Base-by-base conservation (phyloP, 1,139 yeast genomes). In the Geotrichum bryndzae region DNA sequence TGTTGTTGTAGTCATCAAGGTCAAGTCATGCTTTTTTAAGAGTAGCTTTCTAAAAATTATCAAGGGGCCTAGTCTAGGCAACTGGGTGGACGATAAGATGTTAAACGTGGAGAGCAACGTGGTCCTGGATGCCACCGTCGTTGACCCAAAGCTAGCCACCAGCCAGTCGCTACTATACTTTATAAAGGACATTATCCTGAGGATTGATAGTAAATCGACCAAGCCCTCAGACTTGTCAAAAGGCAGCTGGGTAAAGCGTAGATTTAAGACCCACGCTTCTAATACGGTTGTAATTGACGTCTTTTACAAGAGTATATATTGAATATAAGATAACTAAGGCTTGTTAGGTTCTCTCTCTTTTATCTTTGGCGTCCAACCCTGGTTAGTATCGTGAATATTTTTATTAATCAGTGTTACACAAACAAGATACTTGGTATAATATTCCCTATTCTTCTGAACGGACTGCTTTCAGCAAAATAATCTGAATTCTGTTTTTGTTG, bases 211-310 rank as follows among this genome's bases (percentile, higher is more conserved):
- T 13, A 59, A 56, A 13, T 41, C 48, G 22, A 57, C 18, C 18
- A 50, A 50, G 27, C 53, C 59, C 25, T 57, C 58, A 5, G 63
- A 60, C 7, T 54, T 56, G 22, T 57, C 59, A n/a, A 55, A 31
- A 54, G 54, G 60, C 11, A 81, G 80, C 6, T 80, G 82, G 82
- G 61, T 61, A 4, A 68, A 74, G 31, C 74, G 74, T 62, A 18
- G 18, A 1, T 18, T 18, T 18, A 18, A 18, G 18, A 18, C 18
- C 1, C 18, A 18, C 18, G 18, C 18, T 18, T 18, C 18, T 18
- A 18, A 18, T 18, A 18, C 18, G 18, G 18, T 18, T 18, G 18
- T 18, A 18, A 18, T 18, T 18, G 18, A 18, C 18, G 18, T 18
- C 18, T 18, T 18, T 18, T 18, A 18, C 18, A 18, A 18, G 18